Conservation (phyloP, 768 basidiomycete species). For the Imleria badia region DNA sequence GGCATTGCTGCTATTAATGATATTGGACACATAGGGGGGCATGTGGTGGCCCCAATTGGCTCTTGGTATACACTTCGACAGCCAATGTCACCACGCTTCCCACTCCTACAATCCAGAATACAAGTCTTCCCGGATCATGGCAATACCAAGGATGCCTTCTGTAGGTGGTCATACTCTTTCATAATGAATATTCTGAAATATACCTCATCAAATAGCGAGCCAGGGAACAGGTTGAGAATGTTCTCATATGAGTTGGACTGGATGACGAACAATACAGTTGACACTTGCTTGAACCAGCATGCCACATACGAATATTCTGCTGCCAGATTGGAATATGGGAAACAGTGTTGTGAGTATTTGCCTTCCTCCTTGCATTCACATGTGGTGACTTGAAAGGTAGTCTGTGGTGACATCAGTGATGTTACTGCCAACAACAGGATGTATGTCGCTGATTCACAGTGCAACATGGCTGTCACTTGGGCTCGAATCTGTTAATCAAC, state of each 20-base stretch:
- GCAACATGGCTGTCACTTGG: no score
- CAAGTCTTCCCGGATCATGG: constrained; percentile 63
- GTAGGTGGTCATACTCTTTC: constrained; percentile 37
- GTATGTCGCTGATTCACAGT: constrained; percentile 37
- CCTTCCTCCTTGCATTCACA: not conserved
- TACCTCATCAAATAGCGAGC: constrained; percentile 42
- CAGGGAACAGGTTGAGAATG: constrained; percentile 38
- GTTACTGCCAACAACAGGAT: constrained; percentile 38
- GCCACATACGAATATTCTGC: constrained; percentile 69
- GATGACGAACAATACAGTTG: constrained; percentile 60
- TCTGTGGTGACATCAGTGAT: constrained; percentile 68
- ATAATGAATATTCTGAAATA: not conserved
- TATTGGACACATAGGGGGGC: constrained; percentile 45
- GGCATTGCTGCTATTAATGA: not conserved
- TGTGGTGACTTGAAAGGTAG: constrained; percentile 32
- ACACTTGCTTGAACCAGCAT: constrained; percentile 67
- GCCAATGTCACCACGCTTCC: constrained; percentile 53
- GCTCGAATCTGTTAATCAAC: no score
- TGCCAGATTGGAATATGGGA: constrained; percentile 65
- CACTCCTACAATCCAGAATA: constrained; percentile 55
- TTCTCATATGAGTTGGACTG: constrained; percentile 63
- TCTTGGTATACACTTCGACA: constrained; percentile 65
- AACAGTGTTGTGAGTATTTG: constrained; percentile 61
- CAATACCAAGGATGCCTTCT: constrained; percentile 63
- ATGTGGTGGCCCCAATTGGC: constrained; percentile 71